Base-by-base conservation (phyloP, 148 eudicot genomes). In the Fagopyrum homotropicum region DNA sequence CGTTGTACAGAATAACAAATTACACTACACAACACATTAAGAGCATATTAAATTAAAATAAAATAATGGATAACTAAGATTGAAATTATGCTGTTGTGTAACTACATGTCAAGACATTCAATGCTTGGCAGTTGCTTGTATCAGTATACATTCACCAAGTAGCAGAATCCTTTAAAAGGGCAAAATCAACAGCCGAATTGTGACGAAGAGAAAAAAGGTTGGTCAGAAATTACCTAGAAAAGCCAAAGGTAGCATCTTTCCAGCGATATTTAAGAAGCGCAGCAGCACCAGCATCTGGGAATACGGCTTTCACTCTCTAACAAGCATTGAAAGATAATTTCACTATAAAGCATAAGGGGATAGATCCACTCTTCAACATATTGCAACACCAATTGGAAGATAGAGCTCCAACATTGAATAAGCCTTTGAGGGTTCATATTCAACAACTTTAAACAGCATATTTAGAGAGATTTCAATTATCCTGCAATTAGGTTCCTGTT, bases 251-350 rank as follows among this genome's bases (percentile, higher is more conserved):
- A 79, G 99, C 97, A 84, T 90, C 97, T 84, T 90, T 83, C 99
- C 99, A 95, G 43, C 78, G 85, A 78, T 95, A 92, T 72, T 89
- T 90, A 63, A 95, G 85, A 75, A 95, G 96, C 49, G 97, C 99
- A 73, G 99, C 96, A 74, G 97, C 99, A 74, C 99, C 99, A 76
- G 97, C 91, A 81, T 95, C 99, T 6, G 99, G 99, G 87, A 92
- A 95, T 76, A 95, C 80, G 51, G 97, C 99, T 85, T 88, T 95
- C 74, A 95, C 97, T 77, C 85, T 84, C 99, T 95, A 82, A 61
- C 43, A 84, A 82, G 14, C 46, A 73, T 66, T 40, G 46, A 40
- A 43, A 43, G 3, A 63, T 45, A 66, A 66, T 30, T 64, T 64
- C 44, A 63, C 11, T 40, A 8, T 4, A 61, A 19, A 17, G 63